Evolutionary conservation across 2,329 filamentous ascomycete species (phyloP).

Genomic region (Rhexocercosporidium sp.): DNA sequence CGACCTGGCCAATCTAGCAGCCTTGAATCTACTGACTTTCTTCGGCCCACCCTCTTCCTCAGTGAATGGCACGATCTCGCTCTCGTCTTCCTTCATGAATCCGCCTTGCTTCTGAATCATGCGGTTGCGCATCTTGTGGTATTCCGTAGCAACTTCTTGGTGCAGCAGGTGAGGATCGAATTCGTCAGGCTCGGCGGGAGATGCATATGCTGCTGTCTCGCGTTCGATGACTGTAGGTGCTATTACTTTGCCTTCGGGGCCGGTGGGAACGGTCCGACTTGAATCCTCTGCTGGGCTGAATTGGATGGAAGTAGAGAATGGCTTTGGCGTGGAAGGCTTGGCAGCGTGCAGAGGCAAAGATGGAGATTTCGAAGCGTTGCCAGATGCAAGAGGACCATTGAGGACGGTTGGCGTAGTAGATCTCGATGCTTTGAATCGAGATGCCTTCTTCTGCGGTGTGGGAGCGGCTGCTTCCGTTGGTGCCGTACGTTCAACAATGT

Average conservation of each 20-base stretch:
- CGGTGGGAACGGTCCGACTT: constrained; percentile 37
- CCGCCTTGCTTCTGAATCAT: constrained; percentile 85
- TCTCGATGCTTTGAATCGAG: constrained; percentile 41
- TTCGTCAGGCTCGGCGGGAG: constrained; percentile 60
- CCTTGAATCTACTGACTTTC: constrained; percentile 75
- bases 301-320: constrained; percentile 36
- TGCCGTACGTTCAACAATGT: constrained; percentile 47
- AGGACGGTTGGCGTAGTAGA: constrained; percentile 26
- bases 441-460: constrained; percentile 44
- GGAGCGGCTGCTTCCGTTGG: constrained; percentile 29
- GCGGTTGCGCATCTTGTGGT: constrained; percentile 80
- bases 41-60: constrained; percentile 66
- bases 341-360: constrained; percentile 33
- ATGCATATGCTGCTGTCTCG: constrained; percentile 44
- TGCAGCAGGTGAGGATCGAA: constrained; percentile 75
- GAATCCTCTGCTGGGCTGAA: constrained; percentile 32
- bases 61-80: constrained; percentile 68
- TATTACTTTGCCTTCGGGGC: constrained; percentile 55
- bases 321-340: constrained; percentile 31
- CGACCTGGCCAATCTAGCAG: constrained; percentile 64
- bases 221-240: constrained; percentile 65
- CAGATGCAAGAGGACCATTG: constrained; percentile 32
- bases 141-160: constrained; percentile 80
- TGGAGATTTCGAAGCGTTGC: constrained; percentile 21
- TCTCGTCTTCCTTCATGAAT: constrained; percentile 73